phyloP scores from a whole-genome alignment of 1,284 basidiomycete genomes.

The Cryptococcus wingfieldii region DNA sequence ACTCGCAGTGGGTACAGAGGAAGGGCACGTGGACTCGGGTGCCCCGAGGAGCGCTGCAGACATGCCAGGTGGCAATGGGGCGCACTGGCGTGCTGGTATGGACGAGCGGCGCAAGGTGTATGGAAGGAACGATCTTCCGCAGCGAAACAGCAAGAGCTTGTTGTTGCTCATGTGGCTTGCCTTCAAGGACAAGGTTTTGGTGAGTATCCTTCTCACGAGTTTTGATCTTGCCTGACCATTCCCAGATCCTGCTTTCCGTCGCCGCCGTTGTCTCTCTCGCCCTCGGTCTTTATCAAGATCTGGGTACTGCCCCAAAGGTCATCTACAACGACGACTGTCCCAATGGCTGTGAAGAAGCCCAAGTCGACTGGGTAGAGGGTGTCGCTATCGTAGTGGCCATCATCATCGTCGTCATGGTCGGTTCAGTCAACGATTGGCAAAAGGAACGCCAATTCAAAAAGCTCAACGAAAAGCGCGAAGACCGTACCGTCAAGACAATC shows the following conservation, averaged over 20 bases:
- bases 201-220: constrained; percentile 49
- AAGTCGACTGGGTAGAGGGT: constrained; percentile 92
- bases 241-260: constrained; percentile 77
- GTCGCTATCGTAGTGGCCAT: constrained; percentile 94
- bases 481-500: constrained; percentile 86
- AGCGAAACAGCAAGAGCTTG: constrained; percentile 71
- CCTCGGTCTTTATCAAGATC: constrained; percentile 88
- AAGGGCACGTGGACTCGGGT: constrained; percentile 18
- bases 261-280: constrained; percentile 91
- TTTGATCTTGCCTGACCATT: constrained; percentile 8
- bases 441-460: constrained; percentile 93
- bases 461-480: constrained; percentile 93
- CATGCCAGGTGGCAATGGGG: constrained; percentile 40
- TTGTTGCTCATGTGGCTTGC: constrained; percentile 88
- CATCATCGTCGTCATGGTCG: constrained; percentile 57
- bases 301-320: constrained; percentile 63
- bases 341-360: constrained; percentile 56
- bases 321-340: constrained; percentile 50
- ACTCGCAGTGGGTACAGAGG: constrained; percentile 28
- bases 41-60: constrained; percentile 22
- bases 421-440: constrained; percentile 64
- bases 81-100: constrained; percentile 57
- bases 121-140: constrained; percentile 78
- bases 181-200: constrained; percentile 88
- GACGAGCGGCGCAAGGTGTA: constrained; percentile 70